Conservation (phyloP, 805 yeast genomes). For the Starmera dryadoides region DNA sequence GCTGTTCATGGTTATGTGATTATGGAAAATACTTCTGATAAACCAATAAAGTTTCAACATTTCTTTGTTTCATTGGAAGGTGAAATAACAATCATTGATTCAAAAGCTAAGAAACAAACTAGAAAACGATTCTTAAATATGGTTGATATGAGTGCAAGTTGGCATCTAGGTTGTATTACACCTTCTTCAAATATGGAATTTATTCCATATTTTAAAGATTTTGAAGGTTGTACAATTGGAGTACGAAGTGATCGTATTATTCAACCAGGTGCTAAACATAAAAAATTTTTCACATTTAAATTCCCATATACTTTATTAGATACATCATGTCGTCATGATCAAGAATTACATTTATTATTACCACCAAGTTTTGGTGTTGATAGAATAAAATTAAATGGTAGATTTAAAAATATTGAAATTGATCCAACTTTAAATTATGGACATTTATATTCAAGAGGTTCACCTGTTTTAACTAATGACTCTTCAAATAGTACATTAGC, state of each 20-base stretch:
- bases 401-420: conserved; percentile 18
- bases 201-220: conserved; percentile 12
- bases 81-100: conserved; percentile 21
- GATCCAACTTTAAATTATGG: conserved; percentile 47
- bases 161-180: conserved; percentile 29
- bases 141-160: conserved; percentile 47
- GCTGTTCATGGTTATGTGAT: conserved; percentile 41
- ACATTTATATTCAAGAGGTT: conserved; percentile 35
- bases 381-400: conserved; percentile 16
- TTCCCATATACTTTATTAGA: conserved; percentile 48
- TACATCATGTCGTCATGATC: conserved; percentile 38
- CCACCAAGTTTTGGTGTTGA: conserved; percentile 37
- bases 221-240: conserved; percentile 26
- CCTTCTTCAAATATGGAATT: conserved; percentile 2
- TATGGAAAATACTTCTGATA: conserved; percentile 32
- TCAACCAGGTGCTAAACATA: conserved; percentile 39
- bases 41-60: conserved; percentile 49
- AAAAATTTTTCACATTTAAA: conserved; percentile 50
- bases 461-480: conserved; percentile 49
- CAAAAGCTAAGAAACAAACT: conserved; percentile 8
- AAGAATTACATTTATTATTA: conserved; percentile 21
- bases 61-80: conserved; percentile 54
- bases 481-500: conserved; percentile 38
- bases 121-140: conserved; percentile 34
- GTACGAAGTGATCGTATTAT: conserved; percentile 38